A percentile compares a stretch with the other conserved stretches of the same genome.
Conservation (phyloP, 306 rosid genomes). For the Potentilla sterilis region DNA sequence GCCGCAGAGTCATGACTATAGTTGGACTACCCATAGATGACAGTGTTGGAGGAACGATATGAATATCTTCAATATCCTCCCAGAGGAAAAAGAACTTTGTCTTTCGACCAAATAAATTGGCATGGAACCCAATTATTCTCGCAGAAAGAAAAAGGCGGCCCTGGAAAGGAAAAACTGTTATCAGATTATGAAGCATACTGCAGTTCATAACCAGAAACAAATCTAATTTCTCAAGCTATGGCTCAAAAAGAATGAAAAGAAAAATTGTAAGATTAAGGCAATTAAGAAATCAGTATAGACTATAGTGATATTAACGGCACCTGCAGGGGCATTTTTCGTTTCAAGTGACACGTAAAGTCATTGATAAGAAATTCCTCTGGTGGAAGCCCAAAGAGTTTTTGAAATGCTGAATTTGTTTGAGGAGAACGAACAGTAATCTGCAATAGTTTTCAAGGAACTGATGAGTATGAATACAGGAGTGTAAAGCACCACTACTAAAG, state of each 20-base stretch:
- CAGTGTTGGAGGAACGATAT: conserved; percentile 68
- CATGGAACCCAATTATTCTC: conserved; percentile 89
- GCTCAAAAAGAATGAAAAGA: conserved; percentile 2
- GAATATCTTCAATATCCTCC: conserved; percentile 93
- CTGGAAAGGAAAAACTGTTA: conserved; percentile 43
- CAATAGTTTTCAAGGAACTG: conserved; percentile 22
- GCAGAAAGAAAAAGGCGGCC: conserved; percentile 92
- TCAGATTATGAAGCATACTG: conserved; percentile 21
- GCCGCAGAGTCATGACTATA: conserved; percentile 69
- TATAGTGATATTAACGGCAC: conserved; percentile 36
- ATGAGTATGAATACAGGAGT: conserved; percentile 21
- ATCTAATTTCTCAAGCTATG: conserved; percentile 5
- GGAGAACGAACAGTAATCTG: conserved; percentile 92
- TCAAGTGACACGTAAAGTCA: conserved; percentile 91
- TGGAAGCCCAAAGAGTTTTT: conserved; percentile 91
- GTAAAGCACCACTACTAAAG: conserved; percentile 11
- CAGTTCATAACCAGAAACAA: conserved; percentile 20
- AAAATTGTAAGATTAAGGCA: conserved; percentile 1
- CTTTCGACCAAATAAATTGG: conserved; percentile 87
- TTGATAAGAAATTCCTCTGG: conserved; percentile 96
- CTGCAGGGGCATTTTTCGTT: conserved; percentile 95
- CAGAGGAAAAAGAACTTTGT: conserved; percentile 89
- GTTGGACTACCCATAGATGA: conserved; percentile 96
- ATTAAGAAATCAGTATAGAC: conserved; percentile 11
- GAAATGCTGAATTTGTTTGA: conserved; percentile 92